Percentiles rank a stretch among this genome's conserved stretches.
phyloP scores from a whole-genome alignment of 768 basidiomycete species.

The Amylocystis lapponica region DNA sequence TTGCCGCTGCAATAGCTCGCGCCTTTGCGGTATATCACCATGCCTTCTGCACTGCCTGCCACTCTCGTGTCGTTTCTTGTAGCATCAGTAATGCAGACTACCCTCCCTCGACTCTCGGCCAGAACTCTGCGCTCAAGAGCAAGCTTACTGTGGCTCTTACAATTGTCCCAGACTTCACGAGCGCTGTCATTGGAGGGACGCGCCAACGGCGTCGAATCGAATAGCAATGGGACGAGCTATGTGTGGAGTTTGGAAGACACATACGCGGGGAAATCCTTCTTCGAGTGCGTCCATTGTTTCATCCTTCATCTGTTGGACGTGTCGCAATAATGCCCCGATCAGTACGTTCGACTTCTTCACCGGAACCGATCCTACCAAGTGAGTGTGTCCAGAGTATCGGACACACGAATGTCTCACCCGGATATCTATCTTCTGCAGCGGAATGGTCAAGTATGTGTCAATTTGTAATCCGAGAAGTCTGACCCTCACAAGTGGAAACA shows the following conservation, averaged over 20 bases:
- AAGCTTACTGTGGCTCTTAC: not conserved
- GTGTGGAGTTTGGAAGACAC: conserved; percentile 67
- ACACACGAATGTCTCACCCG: too few species aligned
- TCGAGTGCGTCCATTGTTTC: conserved; percentile 47
- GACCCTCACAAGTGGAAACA: conserved; percentile 2
- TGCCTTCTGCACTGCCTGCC: conserved; percentile 15
- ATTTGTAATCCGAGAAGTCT: not conserved
- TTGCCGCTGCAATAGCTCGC: too few species aligned
- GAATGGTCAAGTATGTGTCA: conserved; percentile 58
- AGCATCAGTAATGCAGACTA: conserved; percentile 2
- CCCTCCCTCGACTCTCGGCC: not conserved
- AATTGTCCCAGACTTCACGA: not conserved
- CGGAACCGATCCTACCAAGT: conserved; percentile 65
- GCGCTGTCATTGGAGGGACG: conserved; percentile 9
- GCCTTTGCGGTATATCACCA: conserved; percentile 5
- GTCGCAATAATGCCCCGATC: too few species aligned
- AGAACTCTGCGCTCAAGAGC: not conserved
- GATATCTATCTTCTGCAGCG: conserved; percentile 35
- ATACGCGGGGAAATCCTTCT: conserved; percentile 62
- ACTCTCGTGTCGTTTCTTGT: conserved; percentile 13
- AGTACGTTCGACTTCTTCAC: conserved; percentile 60
- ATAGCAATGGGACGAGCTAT: conserved; percentile 43
- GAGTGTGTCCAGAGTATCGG: conserved; percentile 15
- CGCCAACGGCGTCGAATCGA: conserved; percentile 28
- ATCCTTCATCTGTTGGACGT: too few species aligned